Conservation (phyloP, 2,329 filamentous ascomycete species). For the Fusarium sororula region DNA sequence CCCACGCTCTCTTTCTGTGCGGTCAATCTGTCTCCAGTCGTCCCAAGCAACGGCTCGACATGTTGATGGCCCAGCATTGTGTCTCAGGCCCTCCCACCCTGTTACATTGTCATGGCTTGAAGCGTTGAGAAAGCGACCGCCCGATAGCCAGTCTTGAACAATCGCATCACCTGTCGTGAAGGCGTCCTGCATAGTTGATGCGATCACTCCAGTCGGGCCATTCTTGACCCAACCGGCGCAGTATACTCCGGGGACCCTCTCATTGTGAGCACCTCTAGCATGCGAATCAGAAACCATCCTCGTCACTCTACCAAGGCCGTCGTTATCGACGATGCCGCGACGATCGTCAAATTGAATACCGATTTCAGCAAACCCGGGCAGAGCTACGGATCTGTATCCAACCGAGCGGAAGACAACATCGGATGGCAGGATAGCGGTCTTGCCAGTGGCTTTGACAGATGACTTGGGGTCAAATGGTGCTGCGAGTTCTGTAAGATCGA, state of each 20-base stretch:
- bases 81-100: constrained; percentile 82
- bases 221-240: constrained; percentile 97
- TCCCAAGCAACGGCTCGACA: constrained; percentile 78
- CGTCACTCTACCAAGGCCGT: constrained; percentile 77
- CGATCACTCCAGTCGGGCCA: constrained; percentile 94
- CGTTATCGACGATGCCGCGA: constrained; percentile 83
- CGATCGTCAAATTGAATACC: constrained; percentile 80
- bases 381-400: constrained; percentile 84
- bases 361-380: constrained; percentile 77
- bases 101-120: constrained; percentile 10
- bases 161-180: constrained; percentile 90
- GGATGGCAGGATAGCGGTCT: constrained; percentile 66
- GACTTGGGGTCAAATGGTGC: constrained; percentile 64
- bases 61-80: constrained; percentile 63
- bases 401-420: constrained; percentile 90
- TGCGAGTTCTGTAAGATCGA: constrained; percentile 68
- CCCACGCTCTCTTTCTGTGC: constrained; percentile 76
- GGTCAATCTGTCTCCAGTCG: constrained; percentile 86
- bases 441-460: constrained; percentile 58
- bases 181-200: constrained; percentile 93
- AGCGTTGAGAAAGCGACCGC: constrained; percentile 51
- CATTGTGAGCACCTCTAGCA: constrained; percentile 48
- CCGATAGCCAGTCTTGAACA: constrained; percentile 74
- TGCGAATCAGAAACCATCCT: constrained; percentile 47
- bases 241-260: constrained; percentile 76